phyloP scores from a whole-genome alignment of 495 filamentous ascomycete genomes.

The Xylaria telfairii region DNA sequence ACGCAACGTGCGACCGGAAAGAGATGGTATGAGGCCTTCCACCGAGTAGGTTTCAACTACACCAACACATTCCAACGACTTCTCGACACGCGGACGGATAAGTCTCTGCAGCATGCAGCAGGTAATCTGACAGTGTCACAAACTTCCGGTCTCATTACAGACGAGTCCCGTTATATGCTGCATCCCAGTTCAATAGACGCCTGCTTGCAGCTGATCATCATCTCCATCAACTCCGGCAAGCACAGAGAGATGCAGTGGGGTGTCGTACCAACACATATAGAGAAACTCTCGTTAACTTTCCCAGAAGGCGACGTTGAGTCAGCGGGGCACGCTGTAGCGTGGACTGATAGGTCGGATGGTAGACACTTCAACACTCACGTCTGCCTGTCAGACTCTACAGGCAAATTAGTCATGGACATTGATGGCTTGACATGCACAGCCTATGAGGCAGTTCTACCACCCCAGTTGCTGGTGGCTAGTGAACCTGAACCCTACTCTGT shows the following conservation, averaged over 20 bases:
- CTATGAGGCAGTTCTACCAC: constrained; percentile 31
- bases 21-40: neutral
- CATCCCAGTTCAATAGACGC: neutral
- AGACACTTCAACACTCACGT: constrained; percentile 28
- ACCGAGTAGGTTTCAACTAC: neutral
- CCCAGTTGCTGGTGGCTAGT: neutral
- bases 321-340: constrained; percentile 14
- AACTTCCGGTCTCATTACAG: neutral
- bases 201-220: constrained; percentile 4
- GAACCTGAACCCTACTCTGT: constrained; percentile 17
- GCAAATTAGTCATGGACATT: constrained; percentile 25
- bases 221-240: neutral
- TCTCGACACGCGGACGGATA: constrained; percentile 5
- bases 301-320: neutral
- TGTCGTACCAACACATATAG: constrained; percentile 9
- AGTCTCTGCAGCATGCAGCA: neutral
- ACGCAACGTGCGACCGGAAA: neutral
- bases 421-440: constrained; percentile 28
- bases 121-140: constrained; percentile 1
- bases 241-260: constrained; percentile 5
- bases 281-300: constrained; percentile 6
- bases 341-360: constrained; percentile 18
- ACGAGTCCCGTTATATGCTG: constrained; percentile 6
- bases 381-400: constrained; percentile 18
- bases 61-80: neutral